These are phyloP conservation scores for Penicillium nordicum DNA, from an alignment of 2,329 filamentous ascomycete genomes.

Conservation along the genomic window DNA sequence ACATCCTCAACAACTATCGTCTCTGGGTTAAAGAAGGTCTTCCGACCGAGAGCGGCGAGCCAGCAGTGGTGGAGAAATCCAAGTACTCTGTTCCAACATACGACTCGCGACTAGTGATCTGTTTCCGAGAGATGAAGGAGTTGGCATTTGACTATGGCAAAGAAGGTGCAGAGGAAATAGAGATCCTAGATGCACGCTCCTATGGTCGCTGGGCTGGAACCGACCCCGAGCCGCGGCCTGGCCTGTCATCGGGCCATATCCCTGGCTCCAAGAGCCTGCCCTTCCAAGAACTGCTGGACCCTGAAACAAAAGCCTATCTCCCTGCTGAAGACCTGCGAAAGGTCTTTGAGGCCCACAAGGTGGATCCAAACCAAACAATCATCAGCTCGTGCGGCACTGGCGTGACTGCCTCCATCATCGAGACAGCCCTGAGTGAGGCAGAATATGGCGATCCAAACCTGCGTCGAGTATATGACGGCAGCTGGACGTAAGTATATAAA, in stretches of 20 bases:
- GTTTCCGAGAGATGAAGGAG: conserved; percentile 78
- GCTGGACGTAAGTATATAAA: conserved; percentile 79
- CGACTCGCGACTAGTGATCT: conserved; percentile 64
- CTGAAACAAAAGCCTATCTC: conserved; percentile 75
- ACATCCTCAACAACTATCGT: conserved; percentile 92
- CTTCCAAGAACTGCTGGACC: conserved; percentile 74
- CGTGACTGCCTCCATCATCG: conserved; percentile 87
- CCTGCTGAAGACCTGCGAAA: conserved; percentile 67
- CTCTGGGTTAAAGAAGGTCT: conserved; percentile 83
- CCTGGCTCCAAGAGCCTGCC: conserved; percentile 82
- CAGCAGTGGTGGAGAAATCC: conserved; percentile 38
- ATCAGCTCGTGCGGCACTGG: conserved; percentile 90
- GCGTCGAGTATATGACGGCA: conserved; percentile 85
- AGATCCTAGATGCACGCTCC: conserved; percentile 84
- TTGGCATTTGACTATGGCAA: conserved; percentile 73
- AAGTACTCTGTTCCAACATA: conserved; percentile 55
- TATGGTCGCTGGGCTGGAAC: conserved; percentile 75
- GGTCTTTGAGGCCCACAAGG: conserved; percentile 73
- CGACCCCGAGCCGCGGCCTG: conserved; percentile 81
- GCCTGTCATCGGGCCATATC: conserved; percentile 85
- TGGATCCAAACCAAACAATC: conserved; percentile 76
- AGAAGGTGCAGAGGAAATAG: conserved; percentile 76
- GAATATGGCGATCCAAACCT: conserved; percentile 65
- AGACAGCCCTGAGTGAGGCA: conserved; percentile 78
- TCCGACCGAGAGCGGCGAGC: conserved; percentile 71